Evolutionary conservation across 2,329 filamentous ascomycete genomes (phyloP), one percentile per base, ranked within the genome.

Genomic region (Amylocarpus encephaloides): DNA sequence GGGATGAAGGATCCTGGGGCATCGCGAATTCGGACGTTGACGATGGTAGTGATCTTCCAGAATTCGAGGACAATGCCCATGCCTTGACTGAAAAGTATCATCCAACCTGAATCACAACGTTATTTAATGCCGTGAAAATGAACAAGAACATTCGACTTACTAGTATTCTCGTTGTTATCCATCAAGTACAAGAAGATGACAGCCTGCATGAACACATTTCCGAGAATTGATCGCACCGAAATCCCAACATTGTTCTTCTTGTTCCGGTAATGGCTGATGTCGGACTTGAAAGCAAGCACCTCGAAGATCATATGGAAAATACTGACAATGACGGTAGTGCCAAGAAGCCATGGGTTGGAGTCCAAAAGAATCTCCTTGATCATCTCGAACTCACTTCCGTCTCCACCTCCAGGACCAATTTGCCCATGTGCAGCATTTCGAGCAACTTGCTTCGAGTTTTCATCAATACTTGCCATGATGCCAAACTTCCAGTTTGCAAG

Each of bases 161-260:
- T 95, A 0, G 93, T 98, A 68, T 93, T 94, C 51, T 96, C 90
- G 59, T 90, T 94, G 74, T 98, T 97, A 73, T 98, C 93, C 62
- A 98, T 73, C 29, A 98, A 79, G 70, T 98, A 98, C 41, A 98
- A 77, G 78, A 98, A 94, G 69, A 98, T 96, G 64, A 97, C 78
- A 6, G 78, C 70, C 70, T 98, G 93, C 93, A 98, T 98, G 69
- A 97, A 91, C 55, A 97, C 91, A 64, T 97, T 98, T 67, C 88
- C 90, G 50, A 98, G 75, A 64, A 98, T 98, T 30, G 92, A 94
- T 50, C 93, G 89, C 53, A 98, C 86, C 1, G 91, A 96, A 41
- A 95, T 95, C 56, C 93, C 93, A 26, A 98, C 87, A 52, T 95
- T 93, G 73, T 97, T 94, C 77, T 98, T 98, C 85, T 98, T 98